phyloP scores from a whole-genome alignment of 257 asterid species.

The Jaltomata sinuosa region DNA sequence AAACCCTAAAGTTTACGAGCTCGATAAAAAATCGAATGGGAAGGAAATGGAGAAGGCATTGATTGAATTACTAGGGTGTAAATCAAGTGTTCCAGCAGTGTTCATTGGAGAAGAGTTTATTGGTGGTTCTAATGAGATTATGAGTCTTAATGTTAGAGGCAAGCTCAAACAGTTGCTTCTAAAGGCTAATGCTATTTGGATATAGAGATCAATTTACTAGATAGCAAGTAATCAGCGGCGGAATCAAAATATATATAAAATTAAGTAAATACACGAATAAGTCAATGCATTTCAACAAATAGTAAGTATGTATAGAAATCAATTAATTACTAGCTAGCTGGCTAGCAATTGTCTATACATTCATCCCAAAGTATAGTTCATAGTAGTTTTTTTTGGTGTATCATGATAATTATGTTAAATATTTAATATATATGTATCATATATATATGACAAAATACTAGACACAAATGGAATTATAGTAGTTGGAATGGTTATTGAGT shows the following conservation, averaged over 20 bases:
- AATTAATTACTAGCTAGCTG: background rate
- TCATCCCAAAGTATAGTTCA: background rate
- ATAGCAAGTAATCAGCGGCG: background rate
- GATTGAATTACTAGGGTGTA: background rate
- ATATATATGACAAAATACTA: too few species aligned
- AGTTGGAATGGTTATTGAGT: background rate
- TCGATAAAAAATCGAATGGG: background rate
- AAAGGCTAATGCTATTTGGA: constrained; percentile 1
- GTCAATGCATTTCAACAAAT: background rate
- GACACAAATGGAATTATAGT: background rate
- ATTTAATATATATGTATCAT: too few species aligned
- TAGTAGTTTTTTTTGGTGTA: too few species aligned
- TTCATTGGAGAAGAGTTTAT: background rate
- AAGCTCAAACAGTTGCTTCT: background rate
- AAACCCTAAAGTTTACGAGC: background rate
- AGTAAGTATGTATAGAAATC: background rate
- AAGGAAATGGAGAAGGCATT: background rate
- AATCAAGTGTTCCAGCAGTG: background rate
- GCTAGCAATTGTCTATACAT: background rate
- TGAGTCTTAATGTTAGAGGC: background rate
- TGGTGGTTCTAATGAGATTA: background rate
- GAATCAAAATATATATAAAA: background rate
- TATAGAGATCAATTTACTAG: background rate
- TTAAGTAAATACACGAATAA: background rate
- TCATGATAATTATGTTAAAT: too few species aligned